Conservation (phyloP, 805 yeast species). For the Suhomyces sp. region DNA sequence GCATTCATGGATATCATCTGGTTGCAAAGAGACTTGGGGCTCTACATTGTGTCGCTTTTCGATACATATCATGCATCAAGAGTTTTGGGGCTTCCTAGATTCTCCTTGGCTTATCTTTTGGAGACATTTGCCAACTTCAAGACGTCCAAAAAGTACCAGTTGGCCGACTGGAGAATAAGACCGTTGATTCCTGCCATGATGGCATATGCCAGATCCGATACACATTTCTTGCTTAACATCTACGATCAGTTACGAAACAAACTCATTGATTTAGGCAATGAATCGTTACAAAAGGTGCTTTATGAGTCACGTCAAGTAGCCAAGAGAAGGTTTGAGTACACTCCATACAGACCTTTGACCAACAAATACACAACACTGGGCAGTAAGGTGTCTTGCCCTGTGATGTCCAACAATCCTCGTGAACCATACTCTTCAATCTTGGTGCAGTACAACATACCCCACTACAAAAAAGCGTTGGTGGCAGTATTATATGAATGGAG, state of each 20-base stretch:
- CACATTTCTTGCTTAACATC: conserved; percentile 83
- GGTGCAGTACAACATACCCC: conserved; percentile 61
- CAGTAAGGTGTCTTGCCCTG: conserved; percentile 45
- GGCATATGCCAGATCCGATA: conserved; percentile 90
- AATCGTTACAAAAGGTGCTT: conserved; percentile 59
- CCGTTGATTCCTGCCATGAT: conserved; percentile 76
- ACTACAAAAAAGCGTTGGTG: conserved; percentile 51
- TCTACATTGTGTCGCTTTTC: conserved; percentile 83
- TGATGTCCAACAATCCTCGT: conserved; percentile 41
- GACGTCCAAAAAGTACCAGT: conserved; percentile 90
- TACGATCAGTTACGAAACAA: conserved; percentile 69
- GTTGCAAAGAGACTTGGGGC: conserved; percentile 93
- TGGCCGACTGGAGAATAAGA: conserved; percentile 94
- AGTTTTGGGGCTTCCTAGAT: conserved; percentile 73
- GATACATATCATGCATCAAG: conserved; percentile 92
- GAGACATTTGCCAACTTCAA: conserved; percentile 78
- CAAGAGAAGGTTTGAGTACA: conserved; percentile 73
- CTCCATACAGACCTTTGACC: conserved; percentile 53
- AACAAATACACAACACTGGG: conserved; percentile 6
- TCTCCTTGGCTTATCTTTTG: conserved; percentile 78
- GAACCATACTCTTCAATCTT: conserved; percentile 70
- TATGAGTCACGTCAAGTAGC: conserved; percentile 79
- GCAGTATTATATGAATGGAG: conserved; percentile 77
- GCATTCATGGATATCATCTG: conserved; percentile 96
- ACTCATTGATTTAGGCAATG: conserved; percentile 42